Evolutionary conservation across 2,329 filamentous ascomycete genomes (phyloP).

Genomic region (Fusarium agapanthi): DNA sequence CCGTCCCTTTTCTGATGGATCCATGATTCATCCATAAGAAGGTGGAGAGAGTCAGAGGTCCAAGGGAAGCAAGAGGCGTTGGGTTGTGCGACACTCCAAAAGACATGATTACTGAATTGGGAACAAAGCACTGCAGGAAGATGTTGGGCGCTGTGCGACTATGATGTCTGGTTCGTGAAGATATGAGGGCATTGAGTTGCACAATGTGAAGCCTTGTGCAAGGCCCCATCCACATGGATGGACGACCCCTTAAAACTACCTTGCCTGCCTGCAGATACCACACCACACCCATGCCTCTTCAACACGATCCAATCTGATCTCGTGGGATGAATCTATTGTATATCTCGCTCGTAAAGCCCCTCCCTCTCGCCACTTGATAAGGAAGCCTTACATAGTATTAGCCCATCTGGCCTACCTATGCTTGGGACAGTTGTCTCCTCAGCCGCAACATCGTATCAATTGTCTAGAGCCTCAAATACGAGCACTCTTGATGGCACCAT

Average conservation of each 20-base stretch:
- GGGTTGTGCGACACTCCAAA: slow-evolving; percentile 5
- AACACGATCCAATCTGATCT: slow-evolving; percentile 28
- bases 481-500: slow-evolving; percentile 19
- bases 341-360: slow-evolving; percentile 6
- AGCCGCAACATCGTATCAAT: slow-evolving; percentile 21
- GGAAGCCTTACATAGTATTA: not conserved
- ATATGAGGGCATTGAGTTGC: not conserved
- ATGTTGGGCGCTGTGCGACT: not conserved
- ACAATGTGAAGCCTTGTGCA: slow-evolving; percentile 8
- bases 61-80: slow-evolving; percentile 6
- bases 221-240: not conserved
- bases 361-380: slow-evolving; percentile 2
- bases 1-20: slow-evolving; percentile 29
- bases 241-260: slow-evolving; percentile 8
- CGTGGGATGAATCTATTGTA: slow-evolving; percentile 5
- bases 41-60: slow-evolving; percentile 6
- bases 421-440: slow-evolving; percentile 3
- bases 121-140: not conserved
- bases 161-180: not conserved
- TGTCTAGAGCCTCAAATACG: slow-evolving; percentile 20
- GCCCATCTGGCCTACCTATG: slow-evolving; percentile 15
- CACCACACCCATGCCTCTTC: slow-evolving; percentile 10
- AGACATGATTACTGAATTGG: not conserved
- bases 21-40: slow-evolving; percentile 2
- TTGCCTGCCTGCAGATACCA: not conserved